These are phyloP conservation scores for Phoenix roebelenii DNA, from an alignment of 176 grass and related monocot genomes.

Conservation along the genomic window DNA sequence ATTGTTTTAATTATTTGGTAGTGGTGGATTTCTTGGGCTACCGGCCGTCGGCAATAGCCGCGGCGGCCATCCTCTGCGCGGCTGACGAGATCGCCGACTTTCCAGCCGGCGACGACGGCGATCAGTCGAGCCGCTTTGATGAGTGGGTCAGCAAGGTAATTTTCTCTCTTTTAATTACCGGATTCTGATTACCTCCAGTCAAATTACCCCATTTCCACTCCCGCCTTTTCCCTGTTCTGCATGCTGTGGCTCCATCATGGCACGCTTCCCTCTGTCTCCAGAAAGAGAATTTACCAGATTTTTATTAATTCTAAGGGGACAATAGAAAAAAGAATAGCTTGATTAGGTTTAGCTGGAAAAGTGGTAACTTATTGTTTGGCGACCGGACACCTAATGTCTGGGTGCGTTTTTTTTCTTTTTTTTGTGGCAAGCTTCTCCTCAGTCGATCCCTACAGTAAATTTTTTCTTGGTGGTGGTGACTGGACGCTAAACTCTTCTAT, in stretches of 20 bases:
- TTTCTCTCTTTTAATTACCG: background rate
- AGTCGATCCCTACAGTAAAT: constrained; percentile 25
- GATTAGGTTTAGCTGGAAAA: too few relatives aligned
- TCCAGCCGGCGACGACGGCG: background rate
- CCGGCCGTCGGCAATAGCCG: constrained; percentile 32
- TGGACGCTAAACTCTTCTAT: background rate
- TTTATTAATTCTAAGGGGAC: too few relatives aligned
- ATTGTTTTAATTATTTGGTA: background rate
- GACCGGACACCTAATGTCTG: constrained; percentile 2
- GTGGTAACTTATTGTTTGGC: background rate
- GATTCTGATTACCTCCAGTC: background rate
- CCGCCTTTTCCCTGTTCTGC: too few relatives aligned
- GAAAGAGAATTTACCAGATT: too few relatives aligned
- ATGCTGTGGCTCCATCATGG: too few relatives aligned
- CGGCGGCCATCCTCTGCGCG: constrained; percentile 21
- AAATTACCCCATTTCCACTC: too few relatives aligned
- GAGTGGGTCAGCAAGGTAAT: constrained; percentile 29
- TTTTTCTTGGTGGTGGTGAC: background rate
- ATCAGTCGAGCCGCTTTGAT: background rate
- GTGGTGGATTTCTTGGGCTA: constrained; percentile 38
- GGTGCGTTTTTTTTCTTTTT: too few relatives aligned
- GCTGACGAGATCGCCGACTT: constrained; percentile 13
- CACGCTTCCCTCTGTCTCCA: too few relatives aligned
- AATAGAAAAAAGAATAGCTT: too few relatives aligned
- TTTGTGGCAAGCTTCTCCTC: background rate